These are phyloP conservation scores for Juncus inflexus DNA, from an alignment of 176 grass and related monocot species.

Conservation along the genomic window DNA sequence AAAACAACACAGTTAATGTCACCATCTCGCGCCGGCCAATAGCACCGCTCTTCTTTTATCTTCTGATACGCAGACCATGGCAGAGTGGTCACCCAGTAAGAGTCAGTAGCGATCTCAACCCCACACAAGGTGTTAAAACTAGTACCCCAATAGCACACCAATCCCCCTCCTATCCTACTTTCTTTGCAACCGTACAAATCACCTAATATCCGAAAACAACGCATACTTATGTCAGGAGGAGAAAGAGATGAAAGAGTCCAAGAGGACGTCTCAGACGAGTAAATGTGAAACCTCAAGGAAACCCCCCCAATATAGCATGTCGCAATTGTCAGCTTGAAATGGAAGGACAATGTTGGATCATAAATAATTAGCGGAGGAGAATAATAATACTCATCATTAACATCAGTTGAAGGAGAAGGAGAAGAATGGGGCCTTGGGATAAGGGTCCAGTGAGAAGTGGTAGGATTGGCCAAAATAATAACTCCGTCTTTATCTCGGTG, in stretches of 20 bases:
- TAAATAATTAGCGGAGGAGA: neutral
- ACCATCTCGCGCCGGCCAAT: neutral
- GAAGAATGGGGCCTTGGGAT: neutral
- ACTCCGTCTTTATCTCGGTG: too few relatives aligned
- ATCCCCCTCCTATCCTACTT: neutral
- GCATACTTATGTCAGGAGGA: neutral
- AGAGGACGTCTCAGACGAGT: neutral
- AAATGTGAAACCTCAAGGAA: neutral
- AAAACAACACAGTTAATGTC: neutral
- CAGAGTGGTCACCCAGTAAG: neutral
- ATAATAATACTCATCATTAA: too few relatives aligned
- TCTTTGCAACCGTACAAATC: neutral
- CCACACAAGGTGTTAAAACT: neutral
- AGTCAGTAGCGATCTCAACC: neutral
- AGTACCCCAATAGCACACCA: neutral
- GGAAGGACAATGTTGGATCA: neutral
- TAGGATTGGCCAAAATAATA: neutral
- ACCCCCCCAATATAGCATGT: too few relatives aligned
- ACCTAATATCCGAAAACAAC: too few relatives aligned
- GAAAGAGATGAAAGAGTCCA: neutral
- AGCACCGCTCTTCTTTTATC: neutral
- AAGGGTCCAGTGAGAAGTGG: too few relatives aligned
- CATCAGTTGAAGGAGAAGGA: neutral
- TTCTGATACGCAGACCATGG: too few relatives aligned
- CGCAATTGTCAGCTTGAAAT: neutral